Percentiles rank a stretch among this genome's conserved stretches.
Evolutionary conservation across 2,329 filamentous ascomycete species (phyloP).

Genomic region (Juglanconis oblonga): DNA sequence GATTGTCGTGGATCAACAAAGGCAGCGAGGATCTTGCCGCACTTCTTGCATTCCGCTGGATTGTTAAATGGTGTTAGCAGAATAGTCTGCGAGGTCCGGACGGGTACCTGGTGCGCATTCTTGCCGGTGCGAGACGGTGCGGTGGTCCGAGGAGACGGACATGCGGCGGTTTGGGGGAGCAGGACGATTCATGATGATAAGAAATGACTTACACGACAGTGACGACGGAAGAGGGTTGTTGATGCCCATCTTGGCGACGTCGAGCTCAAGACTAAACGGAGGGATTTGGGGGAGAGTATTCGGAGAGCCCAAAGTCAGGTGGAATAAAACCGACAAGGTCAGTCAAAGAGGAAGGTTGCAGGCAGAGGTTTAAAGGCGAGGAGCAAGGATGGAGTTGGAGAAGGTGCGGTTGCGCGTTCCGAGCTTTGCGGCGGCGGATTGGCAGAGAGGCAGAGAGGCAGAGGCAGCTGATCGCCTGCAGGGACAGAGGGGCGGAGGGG

Average conservation of each 20-base stretch:
- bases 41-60: conserved; percentile 94
- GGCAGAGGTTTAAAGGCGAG: conserved; percentile 1
- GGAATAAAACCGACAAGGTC: not conserved
- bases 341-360: not conserved
- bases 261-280: not conserved
- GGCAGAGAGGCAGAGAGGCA: not conserved
- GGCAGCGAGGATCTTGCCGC: conserved; percentile 88
- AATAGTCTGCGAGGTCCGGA: too few species aligned
- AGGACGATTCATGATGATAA: conserved; percentile 15
- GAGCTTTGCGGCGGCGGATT: not conserved
- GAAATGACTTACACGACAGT: conserved; percentile 59
- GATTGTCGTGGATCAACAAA: conserved; percentile 92
- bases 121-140: not conserved
- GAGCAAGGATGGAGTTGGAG: not conserved
- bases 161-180: conserved; percentile 7
- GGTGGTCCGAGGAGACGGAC: not conserved
- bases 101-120: too few species aligned
- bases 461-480: not conserved
- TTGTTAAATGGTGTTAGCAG: not conserved
- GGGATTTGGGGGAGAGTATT: not conserved
- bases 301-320: not conserved
- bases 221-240: conserved; percentile 66
- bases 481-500: too few species aligned
- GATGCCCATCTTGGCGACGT: conserved; percentile 50
- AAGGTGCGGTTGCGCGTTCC: not conserved